These are phyloP conservation scores for Prunus kanzakura DNA, from an alignment of 306 rosid genomes.

Conservation along the genomic window DNA sequence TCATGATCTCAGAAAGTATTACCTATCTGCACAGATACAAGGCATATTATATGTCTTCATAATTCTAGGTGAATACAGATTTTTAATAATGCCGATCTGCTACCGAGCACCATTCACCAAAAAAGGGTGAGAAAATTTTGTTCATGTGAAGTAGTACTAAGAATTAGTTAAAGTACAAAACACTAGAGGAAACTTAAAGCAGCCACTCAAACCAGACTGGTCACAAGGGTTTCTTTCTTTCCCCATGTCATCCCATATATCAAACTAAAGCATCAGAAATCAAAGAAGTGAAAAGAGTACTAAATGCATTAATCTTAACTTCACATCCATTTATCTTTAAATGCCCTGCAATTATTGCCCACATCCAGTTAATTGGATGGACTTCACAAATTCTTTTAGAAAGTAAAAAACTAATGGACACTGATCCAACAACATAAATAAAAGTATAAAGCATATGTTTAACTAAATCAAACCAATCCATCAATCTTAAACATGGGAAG, in stretches of 20 bases:
- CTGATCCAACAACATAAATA: neutral
- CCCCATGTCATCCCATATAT: neutral
- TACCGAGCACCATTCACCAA: neutral
- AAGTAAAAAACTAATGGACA: neutral
- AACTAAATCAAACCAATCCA: neutral
- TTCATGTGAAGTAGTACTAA: neutral
- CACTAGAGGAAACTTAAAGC: neutral
- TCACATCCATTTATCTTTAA: neutral
- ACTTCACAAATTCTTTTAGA: neutral
- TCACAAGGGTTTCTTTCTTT: neutral
- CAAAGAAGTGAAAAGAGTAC: neutral
- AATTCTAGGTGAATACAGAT: neutral
- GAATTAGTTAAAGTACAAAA: neutral
- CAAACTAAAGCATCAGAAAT: neutral
- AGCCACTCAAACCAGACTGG: neutral
- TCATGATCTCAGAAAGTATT: conserved; percentile 49
- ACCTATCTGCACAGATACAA: conserved; percentile 47
- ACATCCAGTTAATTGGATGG: neutral
- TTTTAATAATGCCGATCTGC: neutral
- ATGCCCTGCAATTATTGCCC: neutral
- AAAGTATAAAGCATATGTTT: neutral
- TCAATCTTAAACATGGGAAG: conserved; percentile 3
- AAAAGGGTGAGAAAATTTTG: neutral
- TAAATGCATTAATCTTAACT: neutral
- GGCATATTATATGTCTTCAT: conserved; percentile 2